These are phyloP conservation scores for Sporisorium scitamineum DNA, from an alignment of 1,284 basidiomycete species.

Conservation along the genomic window DNA sequence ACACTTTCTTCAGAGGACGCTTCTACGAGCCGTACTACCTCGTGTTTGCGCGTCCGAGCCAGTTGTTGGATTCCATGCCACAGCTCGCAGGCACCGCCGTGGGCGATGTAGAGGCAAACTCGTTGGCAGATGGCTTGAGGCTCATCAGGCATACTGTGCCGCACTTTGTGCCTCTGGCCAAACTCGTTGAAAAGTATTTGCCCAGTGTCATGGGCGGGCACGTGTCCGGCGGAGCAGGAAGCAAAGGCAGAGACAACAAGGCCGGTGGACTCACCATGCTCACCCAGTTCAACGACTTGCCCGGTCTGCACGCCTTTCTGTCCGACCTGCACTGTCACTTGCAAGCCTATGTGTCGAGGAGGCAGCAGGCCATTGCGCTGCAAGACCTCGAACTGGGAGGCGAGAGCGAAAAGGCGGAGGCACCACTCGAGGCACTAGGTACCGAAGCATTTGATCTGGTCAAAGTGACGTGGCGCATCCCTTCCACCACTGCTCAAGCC, in stretches of 20 bases:
- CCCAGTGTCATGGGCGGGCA: slow-evolving; percentile 30
- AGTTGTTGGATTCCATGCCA: slow-evolving; percentile 36
- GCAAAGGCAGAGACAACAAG: slow-evolving; percentile 32
- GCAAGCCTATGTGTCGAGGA: slow-evolving; percentile 51
- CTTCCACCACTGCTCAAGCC: slow-evolving; percentile 8
- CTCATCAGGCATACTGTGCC: slow-evolving; percentile 56
- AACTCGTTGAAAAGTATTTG: slow-evolving; percentile 48
- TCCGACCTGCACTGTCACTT: slow-evolving; percentile 48
- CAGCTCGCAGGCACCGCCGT: slow-evolving; percentile 26
- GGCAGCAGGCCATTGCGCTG: slow-evolving; percentile 48
- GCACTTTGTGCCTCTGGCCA: slow-evolving; percentile 53
- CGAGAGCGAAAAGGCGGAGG: neutral
- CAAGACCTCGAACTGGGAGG: slow-evolving; percentile 26
- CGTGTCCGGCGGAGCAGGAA: slow-evolving; percentile 23
- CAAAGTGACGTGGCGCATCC: slow-evolving; percentile 49
- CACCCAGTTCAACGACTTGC: slow-evolving; percentile 33
- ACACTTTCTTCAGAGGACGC: slow-evolving; percentile 50
- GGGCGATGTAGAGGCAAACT: slow-evolving; percentile 22
- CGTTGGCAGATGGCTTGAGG: slow-evolving; percentile 25
- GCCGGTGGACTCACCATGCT: slow-evolving; percentile 49
- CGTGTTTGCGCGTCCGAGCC: slow-evolving; percentile 48
- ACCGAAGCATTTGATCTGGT: slow-evolving; percentile 50
- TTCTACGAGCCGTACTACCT: slow-evolving; percentile 59
- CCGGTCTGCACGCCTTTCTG: slow-evolving; percentile 49
- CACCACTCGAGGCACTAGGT: slow-evolving; percentile 30